Conservation (phyloP, 805 yeast species). For the Candida nonsorbophila region DNA sequence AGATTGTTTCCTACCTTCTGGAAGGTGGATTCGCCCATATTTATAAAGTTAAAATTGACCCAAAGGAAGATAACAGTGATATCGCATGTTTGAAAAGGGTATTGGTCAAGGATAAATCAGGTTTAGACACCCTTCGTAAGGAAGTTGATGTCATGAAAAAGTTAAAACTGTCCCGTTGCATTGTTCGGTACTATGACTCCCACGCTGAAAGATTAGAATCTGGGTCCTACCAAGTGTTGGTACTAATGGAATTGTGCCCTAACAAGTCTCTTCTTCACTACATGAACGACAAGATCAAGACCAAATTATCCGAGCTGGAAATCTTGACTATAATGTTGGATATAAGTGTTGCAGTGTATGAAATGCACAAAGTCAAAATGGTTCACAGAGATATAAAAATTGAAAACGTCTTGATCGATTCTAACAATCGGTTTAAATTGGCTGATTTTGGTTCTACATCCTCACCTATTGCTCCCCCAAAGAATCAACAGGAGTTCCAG, state of each 20-base stretch:
- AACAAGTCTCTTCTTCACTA: slow-evolving; percentile 81
- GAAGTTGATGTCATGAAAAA: slow-evolving; percentile 80
- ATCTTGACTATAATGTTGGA: slow-evolving; percentile 81
- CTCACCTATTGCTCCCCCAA: slow-evolving; percentile 65
- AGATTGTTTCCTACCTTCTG: slow-evolving; percentile 29
- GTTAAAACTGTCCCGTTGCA: slow-evolving; percentile 48
- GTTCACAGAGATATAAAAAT: slow-evolving; percentile 93
- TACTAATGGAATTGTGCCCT: slow-evolving; percentile 91
- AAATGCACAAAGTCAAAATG: slow-evolving; percentile 76
- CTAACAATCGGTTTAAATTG: slow-evolving; percentile 63
- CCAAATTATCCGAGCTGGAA: slow-evolving; percentile 72
- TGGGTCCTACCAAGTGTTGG: slow-evolving; percentile 73
- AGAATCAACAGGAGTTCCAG: slow-evolving; percentile 66
- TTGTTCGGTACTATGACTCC: slow-evolving; percentile 70
- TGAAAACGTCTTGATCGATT: slow-evolving; percentile 84
- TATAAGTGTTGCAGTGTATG: slow-evolving; percentile 69
- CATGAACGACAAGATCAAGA: slow-evolving; percentile 81
- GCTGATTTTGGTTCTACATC: slow-evolving; percentile 94
- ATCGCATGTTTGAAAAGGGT: slow-evolving; percentile 71
- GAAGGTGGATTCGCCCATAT: slow-evolving; percentile 80
- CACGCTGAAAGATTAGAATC: slow-evolving; percentile 59
- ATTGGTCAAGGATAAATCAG: slow-evolving; percentile 64
- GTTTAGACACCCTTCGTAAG: slow-evolving; percentile 57
- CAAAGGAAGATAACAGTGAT: slow-evolving; percentile 39
- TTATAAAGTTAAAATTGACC: slow-evolving; percentile 55